Evolutionary conservation across 805 yeast genomes (phyloP), one percentile per base, ranked within the genome.

Genomic region (Tetrapisispora taiwanensis): DNA sequence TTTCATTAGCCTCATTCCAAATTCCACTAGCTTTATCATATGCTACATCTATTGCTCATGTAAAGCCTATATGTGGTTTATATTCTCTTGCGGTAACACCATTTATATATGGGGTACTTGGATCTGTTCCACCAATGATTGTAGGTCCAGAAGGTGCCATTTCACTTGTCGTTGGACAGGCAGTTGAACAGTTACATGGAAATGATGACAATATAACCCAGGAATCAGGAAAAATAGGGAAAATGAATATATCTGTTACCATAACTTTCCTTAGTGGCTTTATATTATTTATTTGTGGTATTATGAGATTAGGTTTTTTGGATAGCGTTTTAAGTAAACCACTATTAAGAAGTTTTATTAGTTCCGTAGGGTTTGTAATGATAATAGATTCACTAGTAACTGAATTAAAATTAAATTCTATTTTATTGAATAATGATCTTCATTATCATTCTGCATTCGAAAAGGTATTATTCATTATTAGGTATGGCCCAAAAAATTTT

Each of bases 101-200:
- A 0, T 65, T 82, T n/a, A 65, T 84, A 7, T 88, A 88, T 58
- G 72, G 86, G 7, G 48, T 87, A 3, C 70, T 87, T 47, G 96
- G 96, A 0, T 76, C 92, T 0, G 94, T 87, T 1, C 95, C 95
- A 0, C 81, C 81, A 47, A 77, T 88, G 82, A 79, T 87, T 33
- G 94, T 88, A 17, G 95, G 95, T 0, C 95, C 96, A 1, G 94
- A 88, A 60, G 89, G 90, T 17, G 89, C 95, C 0, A 78, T 86
- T 8, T 84, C 94, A 0, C 68, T 89, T 53, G 78, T 88, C 13
- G 79, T 84, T 22, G 95, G 95, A 1, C 90, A 83, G 53, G 78
- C 82, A 0, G 76, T 85, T 9, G 83, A 81, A 47, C 75, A 72
- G n/a, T 59, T 71, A 38, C 52, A 71, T 20, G 70, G 66, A 19